Base-by-base conservation (phyloP, 2,329 filamentous ascomycete species). In the Lasiodiplodia hormozganensis region DNA sequence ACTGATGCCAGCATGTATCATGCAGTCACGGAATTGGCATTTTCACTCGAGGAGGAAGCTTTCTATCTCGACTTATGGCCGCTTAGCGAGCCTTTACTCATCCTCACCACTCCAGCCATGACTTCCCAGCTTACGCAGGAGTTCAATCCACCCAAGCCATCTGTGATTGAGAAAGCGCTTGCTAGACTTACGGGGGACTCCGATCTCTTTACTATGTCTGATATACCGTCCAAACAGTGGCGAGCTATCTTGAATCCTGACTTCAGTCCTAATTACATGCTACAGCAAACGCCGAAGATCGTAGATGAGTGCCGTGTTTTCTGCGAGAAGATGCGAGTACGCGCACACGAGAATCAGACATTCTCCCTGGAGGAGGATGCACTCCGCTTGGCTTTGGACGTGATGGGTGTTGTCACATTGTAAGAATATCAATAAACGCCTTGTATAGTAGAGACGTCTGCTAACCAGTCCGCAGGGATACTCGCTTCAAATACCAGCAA, bases 21-120 rank as follows among this genome's bases (percentile, higher is more conserved):
- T 18, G 12, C 54, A 2, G n/a, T 57, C 8, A 23, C 54, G 14
- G 31, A 57, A 12, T 21, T 57, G 18, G 28, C 31, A 4, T 14
- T 7, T 4, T n/a, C 18, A 3, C 16, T n/a, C 16, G 8, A n/a
- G 3, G 23, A 12, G 16, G 28, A 34, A 10, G 70, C 79, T 28
- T 84, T 81, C 72, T 84, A 84, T 69, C 65, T 84, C 5, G 82
- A 85, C 69, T 68, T 81, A 2, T 85, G 82, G 82, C 83, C 83
- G 0, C 49, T 81, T 8, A 76, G 74, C 2, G 73, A 72, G 5
- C 71, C 73, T 1, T 72, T 77, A 5, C 70, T 82, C 49, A 72
- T 81, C 12, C 76, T 82, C 2, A 75, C 77, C 23, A 77, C 81
- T 65, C 76, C 79, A 6, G 77, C 81, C n/a, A 70, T 81, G 47